Percentiles rank a stretch among this genome's conserved stretches.
Conservation (phyloP, 116 monocot genomes). For the Trichopus zeylanicus region DNA sequence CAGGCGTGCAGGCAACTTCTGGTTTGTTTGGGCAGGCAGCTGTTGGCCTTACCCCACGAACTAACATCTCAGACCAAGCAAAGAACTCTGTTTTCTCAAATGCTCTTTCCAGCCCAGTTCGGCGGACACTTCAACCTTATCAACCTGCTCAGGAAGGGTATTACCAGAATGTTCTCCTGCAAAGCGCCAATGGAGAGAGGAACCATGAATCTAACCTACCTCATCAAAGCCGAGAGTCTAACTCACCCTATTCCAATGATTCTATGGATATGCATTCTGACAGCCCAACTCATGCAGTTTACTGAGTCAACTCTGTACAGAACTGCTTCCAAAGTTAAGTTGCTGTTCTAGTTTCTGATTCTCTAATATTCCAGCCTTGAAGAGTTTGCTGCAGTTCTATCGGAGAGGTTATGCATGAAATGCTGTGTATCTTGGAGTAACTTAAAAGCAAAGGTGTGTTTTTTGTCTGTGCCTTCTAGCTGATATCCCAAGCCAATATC, state of each 20-base stretch:
- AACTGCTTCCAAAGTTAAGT: not conserved
- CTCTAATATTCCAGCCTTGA: not conserved
- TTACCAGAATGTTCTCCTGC: conserved; percentile 11
- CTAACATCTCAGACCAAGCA: conserved; percentile 35
- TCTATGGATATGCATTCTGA: conserved; percentile 66
- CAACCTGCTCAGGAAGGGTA: conserved; percentile 35
- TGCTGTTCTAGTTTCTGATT: not conserved
- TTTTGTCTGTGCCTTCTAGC: too few relatives aligned
- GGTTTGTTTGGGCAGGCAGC: conserved; percentile 14
- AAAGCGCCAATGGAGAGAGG: conserved; percentile 14
- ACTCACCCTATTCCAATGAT: conserved; percentile 35
- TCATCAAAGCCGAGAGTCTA: conserved; percentile 24
- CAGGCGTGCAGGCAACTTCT: conserved; percentile 15
- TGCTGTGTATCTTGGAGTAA: not conserved
- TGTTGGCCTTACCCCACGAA: conserved; percentile 23
- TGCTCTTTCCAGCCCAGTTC: conserved; percentile 65
- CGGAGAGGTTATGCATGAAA: too few relatives aligned
- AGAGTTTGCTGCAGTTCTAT: not conserved
- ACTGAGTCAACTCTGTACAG: not conserved
- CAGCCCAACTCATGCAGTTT: conserved; percentile 17
- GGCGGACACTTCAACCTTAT: conserved; percentile 51
- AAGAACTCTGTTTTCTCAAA: conserved; percentile 71
- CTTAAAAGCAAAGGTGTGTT: too few relatives aligned
- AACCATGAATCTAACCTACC: conserved; percentile 16
- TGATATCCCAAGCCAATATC: too few relatives aligned